phyloP scores from a whole-genome alignment of 208 protist genomes.

The Leptomonas seymouri region DNA sequence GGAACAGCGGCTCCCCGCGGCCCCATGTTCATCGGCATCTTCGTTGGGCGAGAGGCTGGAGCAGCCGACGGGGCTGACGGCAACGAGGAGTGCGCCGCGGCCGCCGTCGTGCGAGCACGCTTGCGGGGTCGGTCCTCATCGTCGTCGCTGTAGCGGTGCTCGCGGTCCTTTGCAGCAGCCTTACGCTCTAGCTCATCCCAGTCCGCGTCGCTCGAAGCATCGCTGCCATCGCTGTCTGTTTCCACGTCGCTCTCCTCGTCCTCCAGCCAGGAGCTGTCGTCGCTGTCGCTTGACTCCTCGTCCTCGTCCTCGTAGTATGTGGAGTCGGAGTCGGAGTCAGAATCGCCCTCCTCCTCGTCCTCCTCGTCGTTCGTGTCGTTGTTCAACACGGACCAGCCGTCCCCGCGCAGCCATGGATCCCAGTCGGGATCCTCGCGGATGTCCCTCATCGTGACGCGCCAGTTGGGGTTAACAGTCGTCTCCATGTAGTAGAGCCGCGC shows the following conservation, averaged over 20 bases:
- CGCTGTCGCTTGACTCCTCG: slow-evolving; percentile 58
- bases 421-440: slow-evolving; percentile 89
- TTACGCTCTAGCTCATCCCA: slow-evolving; percentile 88
- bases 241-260: slow-evolving; percentile 76
- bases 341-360: slow-evolving; percentile 75
- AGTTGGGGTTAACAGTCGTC: slow-evolving; percentile 79
- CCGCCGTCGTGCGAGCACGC: slow-evolving; percentile 30
- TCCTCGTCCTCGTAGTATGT: slow-evolving; percentile 86
- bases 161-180: slow-evolving; percentile 77
- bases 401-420: slow-evolving; percentile 76
- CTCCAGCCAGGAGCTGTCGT: slow-evolving; percentile 76
- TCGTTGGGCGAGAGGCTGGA: slow-evolving; percentile 18
- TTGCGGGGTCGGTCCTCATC: slow-evolving; percentile 64
- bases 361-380: slow-evolving; percentile 85
- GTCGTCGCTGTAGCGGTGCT: slow-evolving; percentile 59
- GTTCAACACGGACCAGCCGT: slow-evolving; percentile 74
- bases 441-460: slow-evolving; percentile 76
- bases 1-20: slow-evolving; percentile 39
- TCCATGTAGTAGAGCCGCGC: slow-evolving; percentile 87
- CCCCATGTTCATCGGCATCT: slow-evolving; percentile 35
- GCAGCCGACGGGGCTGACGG: slow-evolving; percentile 12
- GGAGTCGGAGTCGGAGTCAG: slow-evolving; percentile 72
- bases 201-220: slow-evolving; percentile 62
- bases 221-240: slow-evolving; percentile 48
- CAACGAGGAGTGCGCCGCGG: neutral